These are phyloP conservation scores for Glycine tomentella DNA, from an alignment of 306 rosid genomes.

Conservation along the genomic window DNA sequence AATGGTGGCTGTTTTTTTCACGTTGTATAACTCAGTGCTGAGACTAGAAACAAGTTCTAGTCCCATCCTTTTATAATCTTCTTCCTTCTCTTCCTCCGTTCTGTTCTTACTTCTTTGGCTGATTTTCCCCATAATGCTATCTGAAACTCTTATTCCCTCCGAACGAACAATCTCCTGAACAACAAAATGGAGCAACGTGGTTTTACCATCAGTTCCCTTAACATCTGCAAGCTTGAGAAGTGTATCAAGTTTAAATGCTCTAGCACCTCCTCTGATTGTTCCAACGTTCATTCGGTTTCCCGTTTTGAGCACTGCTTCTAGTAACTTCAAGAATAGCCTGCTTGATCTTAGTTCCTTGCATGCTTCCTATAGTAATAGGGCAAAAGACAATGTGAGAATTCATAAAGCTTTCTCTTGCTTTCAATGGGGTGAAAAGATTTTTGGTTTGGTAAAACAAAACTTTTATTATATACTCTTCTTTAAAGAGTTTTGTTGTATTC, in stretches of 20 bases:
- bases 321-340: conserved; percentile 87
- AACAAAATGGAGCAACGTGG: conserved; percentile 89
- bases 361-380: conserved; percentile 69
- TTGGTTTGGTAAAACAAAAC: too few relatives aligned
- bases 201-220: conserved; percentile 92
- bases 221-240: conserved; percentile 93
- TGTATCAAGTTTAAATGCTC: conserved; percentile 88
- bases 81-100: conserved; percentile 80
- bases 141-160: conserved; percentile 84
- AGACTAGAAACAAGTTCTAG: conserved; percentile 85
- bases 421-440: too few relatives aligned
- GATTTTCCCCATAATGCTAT: conserved; percentile 94
- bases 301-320: conserved; percentile 93
- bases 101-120: conserved; percentile 63
- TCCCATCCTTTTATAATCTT: conserved; percentile 87
- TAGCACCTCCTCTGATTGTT: conserved; percentile 93
- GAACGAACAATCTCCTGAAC: conserved; percentile 87
- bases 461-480: too few relatives aligned
- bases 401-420: neutral
- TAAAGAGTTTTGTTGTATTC: too few relatives aligned
- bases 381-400: conserved; percentile 22
- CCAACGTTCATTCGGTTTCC: conserved; percentile 98
- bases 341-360: conserved; percentile 96
- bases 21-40: conserved; percentile 87
- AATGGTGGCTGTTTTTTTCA: conserved; percentile 81